Evolutionary conservation across 2,329 filamentous ascomycete species (phyloP).

Genomic region (Alternaria atra): DNA sequence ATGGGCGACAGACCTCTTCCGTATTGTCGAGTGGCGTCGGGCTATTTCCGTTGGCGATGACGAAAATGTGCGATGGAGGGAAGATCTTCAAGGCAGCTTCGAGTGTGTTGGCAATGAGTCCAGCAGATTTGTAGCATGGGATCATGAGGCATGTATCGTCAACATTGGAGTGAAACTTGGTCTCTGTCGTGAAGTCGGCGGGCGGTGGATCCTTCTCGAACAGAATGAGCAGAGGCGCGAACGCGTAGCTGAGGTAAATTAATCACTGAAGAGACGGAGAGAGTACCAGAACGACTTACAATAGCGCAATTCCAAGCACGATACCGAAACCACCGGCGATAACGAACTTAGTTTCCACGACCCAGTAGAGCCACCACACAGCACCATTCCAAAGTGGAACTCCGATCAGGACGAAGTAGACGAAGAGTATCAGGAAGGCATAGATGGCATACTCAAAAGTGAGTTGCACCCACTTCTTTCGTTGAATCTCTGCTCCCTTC

Average conservation of each 20-base stretch:
- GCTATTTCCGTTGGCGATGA: conserved; percentile 26
- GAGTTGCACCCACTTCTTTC: conserved; percentile 48
- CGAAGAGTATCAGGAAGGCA: conserved; percentile 45
- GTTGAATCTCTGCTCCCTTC: conserved; percentile 33
- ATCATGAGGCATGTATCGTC: conserved; percentile 34
- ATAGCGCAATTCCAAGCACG: conserved; percentile 35
- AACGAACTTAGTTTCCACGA: conserved; percentile 48
- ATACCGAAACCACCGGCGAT: conserved; percentile 55
- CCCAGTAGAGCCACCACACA: conserved; percentile 18
- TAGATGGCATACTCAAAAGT: conserved; percentile 54
- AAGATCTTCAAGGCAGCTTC: conserved; percentile 27
- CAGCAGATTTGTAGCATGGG: conserved; percentile 26
- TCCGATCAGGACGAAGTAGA: conserved; percentile 59
- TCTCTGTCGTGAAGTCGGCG: conserved; percentile 29
- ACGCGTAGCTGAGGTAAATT: conserved; percentile 27
- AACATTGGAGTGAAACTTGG: conserved; percentile 35
- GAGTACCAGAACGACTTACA: conserved; percentile 40
- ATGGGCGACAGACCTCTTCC: conserved; percentile 24
- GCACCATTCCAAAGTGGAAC: conserved; percentile 59
- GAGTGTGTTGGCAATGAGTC: conserved; percentile 21
- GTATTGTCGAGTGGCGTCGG: conserved; percentile 27
- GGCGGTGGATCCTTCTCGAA: conserved; percentile 46
- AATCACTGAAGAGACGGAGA: conserved; percentile 35
- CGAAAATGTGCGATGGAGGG: conserved; percentile 24
- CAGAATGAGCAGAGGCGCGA: conserved; percentile 43